A percentile compares a stretch with the other conserved stretches of the same genome.
phyloP scores from a whole-genome alignment of 306 rosid species.

The Quercus glauca region DNA sequence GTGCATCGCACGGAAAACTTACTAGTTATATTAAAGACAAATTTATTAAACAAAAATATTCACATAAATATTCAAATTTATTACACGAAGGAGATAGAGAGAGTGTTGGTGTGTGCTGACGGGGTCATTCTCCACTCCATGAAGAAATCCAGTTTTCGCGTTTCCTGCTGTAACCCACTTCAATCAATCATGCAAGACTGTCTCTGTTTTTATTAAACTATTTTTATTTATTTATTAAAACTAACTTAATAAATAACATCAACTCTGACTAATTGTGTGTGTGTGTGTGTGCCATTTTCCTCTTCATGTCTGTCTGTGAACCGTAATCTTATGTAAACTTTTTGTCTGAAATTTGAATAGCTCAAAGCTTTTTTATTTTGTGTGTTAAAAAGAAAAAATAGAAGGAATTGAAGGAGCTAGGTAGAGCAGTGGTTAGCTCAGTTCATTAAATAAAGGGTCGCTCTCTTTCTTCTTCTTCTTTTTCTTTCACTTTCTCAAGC shows the following conservation, averaged over 20 bases:
- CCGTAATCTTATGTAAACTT: no score
- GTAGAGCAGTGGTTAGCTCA: neutral
- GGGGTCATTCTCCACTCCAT: neutral
- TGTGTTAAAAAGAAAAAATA: neutral
- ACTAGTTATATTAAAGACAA: no score
- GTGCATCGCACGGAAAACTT: no score
- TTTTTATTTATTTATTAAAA: neutral
- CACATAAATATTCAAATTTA: no score
- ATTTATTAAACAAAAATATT: no score
- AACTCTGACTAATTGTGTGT: no score
- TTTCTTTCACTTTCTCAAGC: neutral
- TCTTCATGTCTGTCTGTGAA: neutral
- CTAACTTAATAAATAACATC: no score
- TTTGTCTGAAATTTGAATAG: no score
- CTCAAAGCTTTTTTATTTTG: neutral
- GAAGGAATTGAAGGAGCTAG: neutral
- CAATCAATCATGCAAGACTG: neutral
- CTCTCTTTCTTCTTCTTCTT: no score
- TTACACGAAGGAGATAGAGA: no score
- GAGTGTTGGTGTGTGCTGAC: no score
- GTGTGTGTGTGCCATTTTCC: neutral
- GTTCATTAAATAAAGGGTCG: neutral
- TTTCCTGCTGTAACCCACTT: constrained; percentile 25
- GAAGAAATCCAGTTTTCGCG: constrained; percentile 1
- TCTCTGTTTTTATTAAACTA: neutral